Evolutionary conservation across 2,329 filamentous ascomycete species (phyloP), one percentile per base, ranked within the genome.

Genomic region (Apiospora aurea): DNA sequence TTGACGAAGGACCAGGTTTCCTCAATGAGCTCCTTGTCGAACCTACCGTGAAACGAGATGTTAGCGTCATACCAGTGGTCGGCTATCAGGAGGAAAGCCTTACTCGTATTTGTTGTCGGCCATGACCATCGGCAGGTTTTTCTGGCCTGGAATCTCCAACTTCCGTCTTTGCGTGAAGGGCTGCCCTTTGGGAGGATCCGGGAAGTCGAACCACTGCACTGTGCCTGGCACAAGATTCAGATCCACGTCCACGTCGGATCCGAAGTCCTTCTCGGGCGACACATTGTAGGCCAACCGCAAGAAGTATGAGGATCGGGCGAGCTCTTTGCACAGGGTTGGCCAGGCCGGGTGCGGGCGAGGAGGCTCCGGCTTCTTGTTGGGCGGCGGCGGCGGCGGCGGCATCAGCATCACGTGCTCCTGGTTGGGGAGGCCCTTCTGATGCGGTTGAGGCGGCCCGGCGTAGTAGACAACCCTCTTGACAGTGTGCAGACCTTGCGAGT

Each of bases 131-230:
- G 83, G 82, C 10, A 91, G 77, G 67, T 84, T 85, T 69, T 80
- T 84, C 75, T 88, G 86, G 0, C 86, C 83, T 75, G 85, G 84
- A n/a, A 90, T 85, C 75, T 90, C 88, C 8, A 89, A 82, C 79
- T 86, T 87, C 76, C 87, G 89, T 51, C 88, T 83, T 77, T 89
- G 85, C 13, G 83, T 87, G 46, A 89, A 78, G 14, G 86, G 83
- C n/a, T 83, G 81, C 16, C 82, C 82, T 34, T 83, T 83, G 1
- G 85, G 82, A 21, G 89, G 89, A 73, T 91, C 90, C 1, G 90
- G 90, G 64, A 91, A 83, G 74, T 91, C 90, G 7, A 83, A 86
- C 88, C 89, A 92, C 64, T 86, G 82, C 72, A 92, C 78, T 4
- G 86, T 84, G 24, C 87, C 88, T 0, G 81, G 81, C 0, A 80